Conservation (phyloP, 345 rosid species). For the Orychophragmus violaceus region DNA sequence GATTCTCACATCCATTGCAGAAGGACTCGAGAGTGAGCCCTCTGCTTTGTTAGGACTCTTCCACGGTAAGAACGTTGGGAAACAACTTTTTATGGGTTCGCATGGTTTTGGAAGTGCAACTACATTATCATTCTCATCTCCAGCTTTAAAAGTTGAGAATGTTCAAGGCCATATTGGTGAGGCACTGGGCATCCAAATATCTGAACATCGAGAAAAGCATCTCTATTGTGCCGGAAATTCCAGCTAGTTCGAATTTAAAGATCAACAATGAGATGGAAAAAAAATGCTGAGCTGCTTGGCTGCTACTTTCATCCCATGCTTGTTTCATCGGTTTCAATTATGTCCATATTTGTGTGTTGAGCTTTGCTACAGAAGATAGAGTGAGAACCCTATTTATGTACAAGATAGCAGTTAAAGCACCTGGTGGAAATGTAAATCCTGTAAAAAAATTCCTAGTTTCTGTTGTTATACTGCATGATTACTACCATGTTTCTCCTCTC, state of each 20-base stretch:
- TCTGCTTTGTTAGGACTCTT: too few relatives aligned
- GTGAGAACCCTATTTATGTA: constrained; percentile 55
- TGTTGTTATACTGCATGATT: neutral
- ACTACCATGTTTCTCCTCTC: neutral
- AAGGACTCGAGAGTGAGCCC: too few relatives aligned
- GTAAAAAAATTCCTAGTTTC: neutral
- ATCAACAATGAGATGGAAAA: constrained; percentile 41
- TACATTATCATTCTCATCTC: constrained; percentile 20
- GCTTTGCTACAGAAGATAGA: constrained; percentile 44
- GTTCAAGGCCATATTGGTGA: constrained; percentile 20
- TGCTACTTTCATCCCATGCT: constrained; percentile 73
- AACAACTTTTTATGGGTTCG: too few relatives aligned
- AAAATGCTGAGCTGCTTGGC: constrained; percentile 51
- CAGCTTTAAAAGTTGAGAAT: constrained; percentile 29
- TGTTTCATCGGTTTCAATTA: constrained; percentile 46
- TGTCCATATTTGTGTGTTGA: constrained; percentile 55
- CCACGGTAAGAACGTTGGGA: too few relatives aligned
- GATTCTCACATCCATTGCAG: too few relatives aligned
- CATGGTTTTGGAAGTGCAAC: constrained; percentile 25
- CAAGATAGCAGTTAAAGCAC: constrained; percentile 45
- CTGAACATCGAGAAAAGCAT: constrained; percentile 26
- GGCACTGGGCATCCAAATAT: constrained; percentile 27
- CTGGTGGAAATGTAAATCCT: constrained; percentile 41
- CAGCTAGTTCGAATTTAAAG: constrained; percentile 31
- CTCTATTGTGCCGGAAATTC: constrained; percentile 24